A percentile compares a stretch with the other conserved stretches of the same genome.
phyloP scores from a whole-genome alignment of 75 land plant species.

The Sequoiadendron giganteum region DNA sequence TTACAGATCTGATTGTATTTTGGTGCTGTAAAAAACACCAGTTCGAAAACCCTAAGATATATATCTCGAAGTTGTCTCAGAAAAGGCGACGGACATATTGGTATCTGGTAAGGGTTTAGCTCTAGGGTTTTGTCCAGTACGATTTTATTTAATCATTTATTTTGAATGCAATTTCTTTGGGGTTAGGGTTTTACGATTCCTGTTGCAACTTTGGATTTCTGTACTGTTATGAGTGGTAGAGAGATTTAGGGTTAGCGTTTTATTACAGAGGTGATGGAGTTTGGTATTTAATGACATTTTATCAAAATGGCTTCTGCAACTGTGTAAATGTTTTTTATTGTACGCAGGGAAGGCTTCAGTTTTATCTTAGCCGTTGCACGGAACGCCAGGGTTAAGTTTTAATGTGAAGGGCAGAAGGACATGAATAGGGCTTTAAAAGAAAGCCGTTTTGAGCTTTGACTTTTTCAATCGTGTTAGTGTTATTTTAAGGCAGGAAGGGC shows the following conservation, averaged over 20 bases:
- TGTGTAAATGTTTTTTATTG: background rate
- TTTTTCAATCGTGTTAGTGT: background rate
- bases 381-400: background rate
- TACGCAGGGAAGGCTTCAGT: background rate
- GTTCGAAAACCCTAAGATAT: background rate
- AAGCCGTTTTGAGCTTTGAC: background rate
- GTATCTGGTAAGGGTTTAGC: background rate
- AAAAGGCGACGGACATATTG: background rate
- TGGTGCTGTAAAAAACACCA: no score
- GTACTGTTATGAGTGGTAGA: background rate
- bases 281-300: background rate
- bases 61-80: background rate
- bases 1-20: no score
- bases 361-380: background rate
- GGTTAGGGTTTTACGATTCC: background rate
- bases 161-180: background rate
- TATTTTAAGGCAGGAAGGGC: background rate
- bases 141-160: background rate
- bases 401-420: background rate
- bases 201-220: background rate
- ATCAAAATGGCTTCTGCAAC: background rate
- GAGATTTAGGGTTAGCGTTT: background rate
- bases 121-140: background rate
- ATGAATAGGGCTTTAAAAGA: background rate
- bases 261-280: background rate